Base-by-base conservation (phyloP, 2,329 filamentous ascomycete genomes). In the Ophiostoma pallidulum region DNA sequence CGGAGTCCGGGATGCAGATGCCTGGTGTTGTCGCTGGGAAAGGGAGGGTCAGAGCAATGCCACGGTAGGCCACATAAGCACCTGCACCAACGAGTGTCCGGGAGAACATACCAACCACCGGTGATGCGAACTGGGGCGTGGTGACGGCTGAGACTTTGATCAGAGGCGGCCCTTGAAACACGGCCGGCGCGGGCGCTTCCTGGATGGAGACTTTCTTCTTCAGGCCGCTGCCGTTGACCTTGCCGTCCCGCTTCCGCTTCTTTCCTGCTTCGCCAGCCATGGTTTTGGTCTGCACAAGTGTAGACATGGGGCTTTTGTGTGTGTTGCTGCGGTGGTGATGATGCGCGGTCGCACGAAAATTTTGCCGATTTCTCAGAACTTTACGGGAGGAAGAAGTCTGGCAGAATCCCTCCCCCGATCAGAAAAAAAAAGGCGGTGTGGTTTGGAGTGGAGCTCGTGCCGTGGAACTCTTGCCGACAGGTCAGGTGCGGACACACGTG, bases 161-260 rank as follows among this genome's bases (percentile, higher is more conserved):
- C 29, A 38, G 32, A 12, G 19, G 26, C 8, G 43, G 16, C 33
- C 13, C 20, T 13, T 64, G 53, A 41, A 64, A 57, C 10, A 31
- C n/a, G 20, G n/a, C n/a, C 24, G 63, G 53, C n/a, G 63, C 59
- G 33, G 59, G 44, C 37, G 26, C 33, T 4, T 60, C 47, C 55
- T 72, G 65, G 35, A 74, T 63, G 40, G 67, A 65, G n/a, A 73
- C 69, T 62, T 77, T 78, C 61, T 71, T 67, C 56, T 70, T 79
- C 53, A 73, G 71, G 20, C 48, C 69, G 2, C 58, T 59, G 3
- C 53, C 55, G 1, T 62, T 59, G 3, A 60, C 57, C 33, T 62
- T 58, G 10, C 65, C 65, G 16, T 65, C 64, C 51, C 73, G 67
- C 64, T 80, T 80, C 49, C 76, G 68, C 62, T 80, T 80, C 59